phyloP scores from a whole-genome alignment of 2,329 filamentous ascomycete genomes.

The Daldinia eschscholtzii region DNA sequence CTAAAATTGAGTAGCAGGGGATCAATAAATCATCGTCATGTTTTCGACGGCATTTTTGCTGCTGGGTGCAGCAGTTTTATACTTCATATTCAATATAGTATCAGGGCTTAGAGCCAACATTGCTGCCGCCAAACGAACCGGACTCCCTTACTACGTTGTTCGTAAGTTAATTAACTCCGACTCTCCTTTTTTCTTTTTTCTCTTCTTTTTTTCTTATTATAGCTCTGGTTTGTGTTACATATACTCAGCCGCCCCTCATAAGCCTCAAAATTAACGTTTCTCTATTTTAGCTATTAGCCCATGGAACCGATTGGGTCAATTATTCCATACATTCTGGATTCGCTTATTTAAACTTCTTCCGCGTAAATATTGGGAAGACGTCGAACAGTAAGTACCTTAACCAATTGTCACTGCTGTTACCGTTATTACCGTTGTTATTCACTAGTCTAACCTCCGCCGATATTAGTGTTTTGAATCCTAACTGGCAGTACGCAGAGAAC shows the following conservation, averaged over 20 bases:
- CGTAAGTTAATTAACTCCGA: constrained; percentile 58
- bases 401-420: not conserved
- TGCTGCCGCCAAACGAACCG: constrained; percentile 62
- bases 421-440: not conserved
- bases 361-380: constrained; percentile 65
- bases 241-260: too few relatives aligned
- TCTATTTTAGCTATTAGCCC: constrained; percentile 59
- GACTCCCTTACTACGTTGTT: constrained; percentile 65
- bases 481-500: constrained; percentile 70
- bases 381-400: constrained; percentile 67
- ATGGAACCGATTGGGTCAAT: constrained; percentile 67
- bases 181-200: not conserved
- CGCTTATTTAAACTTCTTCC: constrained; percentile 69
- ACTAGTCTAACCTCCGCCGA: constrained; percentile 55
- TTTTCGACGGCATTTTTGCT: constrained; percentile 56
- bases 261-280: constrained; percentile 22
- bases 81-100: constrained; percentile 51
- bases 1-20: not conserved
- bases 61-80: constrained; percentile 53
- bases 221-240: not conserved
- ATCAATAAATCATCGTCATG: constrained; percentile 45
- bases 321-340: constrained; percentile 66
- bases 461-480: constrained; percentile 62
- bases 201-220: not conserved
- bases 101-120: constrained; percentile 61